Evolutionary conservation across 495 filamentous ascomycete genomes (phyloP), one percentile per base, ranked within the genome.

Genomic region (Terfezia boudieri): DNA sequence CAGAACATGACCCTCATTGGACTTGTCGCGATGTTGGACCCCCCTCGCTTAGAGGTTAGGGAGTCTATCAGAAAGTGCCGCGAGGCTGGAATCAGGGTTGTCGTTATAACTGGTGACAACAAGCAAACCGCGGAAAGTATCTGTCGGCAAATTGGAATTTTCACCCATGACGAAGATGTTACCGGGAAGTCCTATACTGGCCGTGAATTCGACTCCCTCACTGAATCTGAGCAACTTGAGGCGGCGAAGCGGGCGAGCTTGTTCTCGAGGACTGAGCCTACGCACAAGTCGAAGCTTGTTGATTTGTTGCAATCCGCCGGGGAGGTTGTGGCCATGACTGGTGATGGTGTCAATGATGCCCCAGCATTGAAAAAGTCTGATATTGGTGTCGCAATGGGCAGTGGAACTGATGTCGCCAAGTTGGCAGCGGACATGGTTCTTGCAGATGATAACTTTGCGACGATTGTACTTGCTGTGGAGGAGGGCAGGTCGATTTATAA

Each of bases 291-390:
- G 8, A 85, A 83, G 69, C 78, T 99, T 32, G 89, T 99, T 48
- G 92, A 99, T 68, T 79, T 96, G 35, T 82, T 99, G 55, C 92
- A 99, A 68, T 83, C 83, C 26, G 71, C 83, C 58, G 84, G 86
- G 58, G 85, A 96, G 66, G 92, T 99, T 32, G 92, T 99, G 56
- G 92, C 92, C 58, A 99, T 99, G 92, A 99, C 92, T 56, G 92
- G 92, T 60, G 92, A 99, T 66, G 92, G 92, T 66, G 92, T 99
- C 68, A 99, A 99, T 64, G 92, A 99, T 71, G 92, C 92, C 1
- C 92, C 92, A 43, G 92, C 92, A 16, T 74, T 99, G 61, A 99
- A 99, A 76, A 95, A 94, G 69, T 81, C 90, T 5, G 92, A 99
- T 65, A 99, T 99, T 69, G 92, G 92, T 63, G 88, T 99, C 37